Evolutionary conservation across 2,329 filamentous ascomycete genomes (phyloP).

Genomic region (Pseudogymnoascus sp.): DNA sequence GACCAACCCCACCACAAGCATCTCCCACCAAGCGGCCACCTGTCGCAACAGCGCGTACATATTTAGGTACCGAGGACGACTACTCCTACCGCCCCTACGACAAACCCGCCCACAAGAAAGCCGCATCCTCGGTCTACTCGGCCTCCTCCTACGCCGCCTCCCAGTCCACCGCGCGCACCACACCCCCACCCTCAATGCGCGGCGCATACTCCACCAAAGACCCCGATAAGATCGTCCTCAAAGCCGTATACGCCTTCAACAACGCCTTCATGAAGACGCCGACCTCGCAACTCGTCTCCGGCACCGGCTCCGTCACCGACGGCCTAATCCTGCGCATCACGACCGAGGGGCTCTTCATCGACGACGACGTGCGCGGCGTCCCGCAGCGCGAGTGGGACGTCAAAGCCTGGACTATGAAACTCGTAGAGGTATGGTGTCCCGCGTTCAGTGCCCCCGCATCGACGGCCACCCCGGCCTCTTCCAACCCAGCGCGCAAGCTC

Average conservation of each 20-base stretch:
- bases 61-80: slow-evolving; percentile 54
- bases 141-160: slow-evolving; percentile 83
- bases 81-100: slow-evolving; percentile 75
- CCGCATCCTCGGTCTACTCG: slow-evolving; percentile 65
- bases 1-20: slow-evolving; percentile 22
- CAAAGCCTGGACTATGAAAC: slow-evolving; percentile 94
- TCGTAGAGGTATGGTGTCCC: slow-evolving; percentile 80
- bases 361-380: slow-evolving; percentile 85
- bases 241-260: slow-evolving; percentile 86
- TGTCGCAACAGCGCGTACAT: slow-evolving; percentile 46
- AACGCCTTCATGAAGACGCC: slow-evolving; percentile 84
- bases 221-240: slow-evolving; percentile 92
- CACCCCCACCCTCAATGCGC: slow-evolving; percentile 69
- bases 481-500: slow-evolving; percentile 33
- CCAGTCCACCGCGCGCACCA: slow-evolving; percentile 73
- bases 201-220: slow-evolving; percentile 80
- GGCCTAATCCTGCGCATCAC: slow-evolving; percentile 87
- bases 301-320: slow-evolving; percentile 78
- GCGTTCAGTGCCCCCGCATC: slow-evolving; percentile 44
- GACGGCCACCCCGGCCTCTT: slow-evolving; percentile 33
- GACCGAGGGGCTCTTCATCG: slow-evolving; percentile 91
- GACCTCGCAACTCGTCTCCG: slow-evolving; percentile 78
- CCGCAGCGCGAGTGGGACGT: slow-evolving; percentile 98
- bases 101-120: slow-evolving; percentile 51
- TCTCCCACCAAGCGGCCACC: slow-evolving; percentile 36